Evolutionary conservation across 257 asterid genomes (phyloP), one percentile per base, ranked within the genome.

Genomic region (Knoxia roxburghii): DNA sequence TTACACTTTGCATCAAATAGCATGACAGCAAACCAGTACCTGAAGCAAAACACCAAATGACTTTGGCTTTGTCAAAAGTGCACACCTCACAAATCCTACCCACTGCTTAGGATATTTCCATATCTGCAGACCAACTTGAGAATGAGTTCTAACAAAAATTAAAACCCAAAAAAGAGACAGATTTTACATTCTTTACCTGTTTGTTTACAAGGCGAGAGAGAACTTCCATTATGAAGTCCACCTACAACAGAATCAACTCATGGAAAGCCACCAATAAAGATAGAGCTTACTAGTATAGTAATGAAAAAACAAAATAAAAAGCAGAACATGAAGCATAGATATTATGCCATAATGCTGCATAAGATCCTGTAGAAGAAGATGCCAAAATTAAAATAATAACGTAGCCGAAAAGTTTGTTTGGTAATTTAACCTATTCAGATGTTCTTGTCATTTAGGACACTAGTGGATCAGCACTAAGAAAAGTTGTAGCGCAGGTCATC

Each of bases 101-200:
- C 99, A 94, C 67, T 79, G 86, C 88, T 91, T 90, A n/a, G 99
- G 99, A 74, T 84, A 78, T 73, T 84, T 94, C 99, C 99, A 94
- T 77, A 94, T 90, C 97, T 93, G 88, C 78, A 77, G 27, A 56
- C 49, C n/a, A n/a, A n/a, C n/a, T n/a, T 27, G 46, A 18, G 24
- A 63, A 43, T 52, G 53, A 72, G 78, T 52, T 70, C 59, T 41
- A 64, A 65, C 56, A 41, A 65, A 68, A 76, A 63, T 58, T 20
- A 43, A 64, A n/a, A 46, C 6, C 21, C 4, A 37, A 37, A 37
- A 37, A 9, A 37, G 9, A 37, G 37, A 4, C 40, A 29, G 64
- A 55, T 54, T 18, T n/a, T n/a, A n/a, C n/a, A 64, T 37, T 37
- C 17, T n/a, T 64, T 80, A 93, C 99, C 99, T 94, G 99, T 80